Evolutionary conservation across 2,329 filamentous ascomycete genomes (phyloP), one percentile per base, ranked within the genome.

Genomic region (Cladosporium sp.): DNA sequence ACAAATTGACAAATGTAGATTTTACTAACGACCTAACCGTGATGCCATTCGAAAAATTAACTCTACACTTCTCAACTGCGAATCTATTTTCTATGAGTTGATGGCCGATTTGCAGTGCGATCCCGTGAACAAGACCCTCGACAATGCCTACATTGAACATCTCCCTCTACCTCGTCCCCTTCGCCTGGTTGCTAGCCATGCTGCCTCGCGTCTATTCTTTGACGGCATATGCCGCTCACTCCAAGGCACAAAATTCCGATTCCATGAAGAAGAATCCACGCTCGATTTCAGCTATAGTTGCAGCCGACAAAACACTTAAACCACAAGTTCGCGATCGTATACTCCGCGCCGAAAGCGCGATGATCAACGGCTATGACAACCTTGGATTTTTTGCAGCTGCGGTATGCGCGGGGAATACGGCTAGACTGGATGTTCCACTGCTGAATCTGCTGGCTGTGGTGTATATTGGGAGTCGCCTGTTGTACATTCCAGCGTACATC

Each of bases 361-460:
- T 74, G 64, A 58, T 65, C 11, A 81, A 80, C 61, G 75, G 76
- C 32, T 75, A 78, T 43, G 79, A 81, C 69, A 80, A 78, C 60
- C 56, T 81, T 10, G 75, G 75, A 13, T 70, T 79, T 28, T 80
- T 78, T 64, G 76, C 78, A 11, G 71, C 77, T 0, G 76, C 76
- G 10, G 74, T 80, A 0, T 72, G 76, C 5, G 77, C 78, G 0
- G 79, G 74, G 10, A 80, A 79, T 58, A 56, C 73, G 1, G 77
- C 77, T 2, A 69, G 70, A 16, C 61, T 80, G 34, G 72, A 70
- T 32, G 65, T 69, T 10, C 59, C 62, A n/a, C 61, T 64, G 14
- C 57, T 76, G 64, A 77, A 77, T 63, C 56, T 34, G 23, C 63
- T 76, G 18, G 70, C 68, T 23, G 53, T 69, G 18, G 72, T 59